Conservation (phyloP, 2,329 filamentous ascomycete species). For the Lojkania enalia region DNA sequence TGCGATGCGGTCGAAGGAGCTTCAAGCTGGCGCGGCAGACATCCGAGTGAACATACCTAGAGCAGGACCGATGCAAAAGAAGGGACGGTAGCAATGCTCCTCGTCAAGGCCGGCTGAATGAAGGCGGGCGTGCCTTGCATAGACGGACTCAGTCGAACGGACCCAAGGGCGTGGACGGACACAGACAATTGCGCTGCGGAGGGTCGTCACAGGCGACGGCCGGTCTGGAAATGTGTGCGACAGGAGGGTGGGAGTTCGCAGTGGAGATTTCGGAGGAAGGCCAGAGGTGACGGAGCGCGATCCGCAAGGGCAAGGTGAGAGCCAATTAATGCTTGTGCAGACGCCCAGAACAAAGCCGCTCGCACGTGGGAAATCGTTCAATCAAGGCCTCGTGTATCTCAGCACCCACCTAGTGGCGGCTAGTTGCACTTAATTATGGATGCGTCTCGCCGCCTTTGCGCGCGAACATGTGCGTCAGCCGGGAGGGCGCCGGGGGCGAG, state of each 20-base stretch:
- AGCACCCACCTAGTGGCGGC: slow-evolving; percentile 40
- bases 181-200: slow-evolving; percentile 22
- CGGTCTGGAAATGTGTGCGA: slow-evolving; percentile 37
- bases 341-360: slow-evolving; percentile 30
- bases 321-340: slow-evolving; percentile 35
- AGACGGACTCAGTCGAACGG: slow-evolving; percentile 25
- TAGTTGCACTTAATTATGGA: slow-evolving; percentile 40
- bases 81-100: slow-evolving; percentile 21
- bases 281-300: slow-evolving; percentile 23
- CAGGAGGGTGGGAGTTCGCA: slow-evolving; percentile 24
- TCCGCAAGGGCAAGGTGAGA: slow-evolving; percentile 26
- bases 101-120: slow-evolving; percentile 25
- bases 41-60: slow-evolving; percentile 25
- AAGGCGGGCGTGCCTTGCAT: slow-evolving; percentile 44
- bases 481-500: neutral
- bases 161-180: slow-evolving; percentile 29
- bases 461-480: slow-evolving; percentile 17
- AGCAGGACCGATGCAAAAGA: slow-evolving; percentile 10
- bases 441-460: slow-evolving; percentile 12
- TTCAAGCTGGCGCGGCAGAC: slow-evolving; percentile 16
- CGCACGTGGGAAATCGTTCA: slow-evolving; percentile 46
- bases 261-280: slow-evolving; percentile 25
- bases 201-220: slow-evolving; percentile 27
- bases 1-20: slow-evolving; percentile 1
- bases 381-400: slow-evolving; percentile 46